Conservation (phyloP, 2,329 filamentous ascomycete genomes). For the Verticillium longisporum region DNA sequence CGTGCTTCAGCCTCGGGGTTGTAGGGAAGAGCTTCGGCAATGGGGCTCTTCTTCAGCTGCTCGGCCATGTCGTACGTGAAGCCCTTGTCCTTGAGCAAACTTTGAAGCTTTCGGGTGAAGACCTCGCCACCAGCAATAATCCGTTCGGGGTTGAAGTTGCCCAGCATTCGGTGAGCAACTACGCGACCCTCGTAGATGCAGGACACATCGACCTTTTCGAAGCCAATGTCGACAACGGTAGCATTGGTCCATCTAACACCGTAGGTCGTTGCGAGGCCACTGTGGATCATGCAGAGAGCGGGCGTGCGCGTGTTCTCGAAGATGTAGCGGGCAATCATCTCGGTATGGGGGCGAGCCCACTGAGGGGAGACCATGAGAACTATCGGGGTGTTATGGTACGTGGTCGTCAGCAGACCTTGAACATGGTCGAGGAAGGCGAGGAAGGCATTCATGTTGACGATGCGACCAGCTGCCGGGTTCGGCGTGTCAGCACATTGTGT, state of each 20-base stretch:
- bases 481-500: background rate
- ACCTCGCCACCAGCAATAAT: slow-evolving; percentile 74
- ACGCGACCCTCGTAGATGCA: slow-evolving; percentile 79
- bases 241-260: slow-evolving; percentile 69
- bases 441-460: slow-evolving; percentile 88
- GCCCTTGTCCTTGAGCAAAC: slow-evolving; percentile 54
- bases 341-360: slow-evolving; percentile 84
- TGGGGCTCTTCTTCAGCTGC: slow-evolving; percentile 59
- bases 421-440: slow-evolving; percentile 90
- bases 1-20: slow-evolving; percentile 33
- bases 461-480: slow-evolving; percentile 56
- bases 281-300: slow-evolving; percentile 83
- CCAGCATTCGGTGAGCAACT: slow-evolving; percentile 59
- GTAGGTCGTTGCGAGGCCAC: slow-evolving; percentile 80
- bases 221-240: slow-evolving; percentile 86
- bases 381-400: slow-evolving; percentile 93
- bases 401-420: slow-evolving; percentile 80
- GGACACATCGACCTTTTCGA: slow-evolving; percentile 86
- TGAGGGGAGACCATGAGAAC: slow-evolving; percentile 83
- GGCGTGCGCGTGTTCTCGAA: slow-evolving; percentile 97
- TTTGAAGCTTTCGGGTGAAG: slow-evolving; percentile 68
- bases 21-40: slow-evolving; percentile 62
- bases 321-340: slow-evolving; percentile 84
- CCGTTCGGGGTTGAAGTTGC: slow-evolving; percentile 40
- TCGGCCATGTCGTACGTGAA: slow-evolving; percentile 63